Conservation (phyloP, 345 rosid species). For the Rubroshorea leprosula region DNA sequence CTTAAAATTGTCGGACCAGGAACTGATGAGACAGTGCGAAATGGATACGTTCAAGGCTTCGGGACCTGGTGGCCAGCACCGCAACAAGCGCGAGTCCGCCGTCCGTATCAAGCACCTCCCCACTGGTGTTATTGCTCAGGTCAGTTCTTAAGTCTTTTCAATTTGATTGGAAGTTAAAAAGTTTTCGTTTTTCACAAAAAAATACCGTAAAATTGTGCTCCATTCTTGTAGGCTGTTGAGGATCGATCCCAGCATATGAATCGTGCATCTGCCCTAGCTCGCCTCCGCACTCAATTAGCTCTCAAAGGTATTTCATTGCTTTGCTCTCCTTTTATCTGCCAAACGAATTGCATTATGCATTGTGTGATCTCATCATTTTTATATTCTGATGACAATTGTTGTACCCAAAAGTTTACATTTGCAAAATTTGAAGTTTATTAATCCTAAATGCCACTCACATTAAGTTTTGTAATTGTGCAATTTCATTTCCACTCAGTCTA, state of each 20-base stretch:
- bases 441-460: no score
- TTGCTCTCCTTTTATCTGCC: neutral
- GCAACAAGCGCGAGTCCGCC: slow-evolving; percentile 93
- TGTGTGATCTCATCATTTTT: no score
- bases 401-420: no score
- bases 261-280: slow-evolving; percentile 72
- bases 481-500: neutral
- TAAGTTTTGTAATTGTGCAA: neutral
- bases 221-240: slow-evolving; percentile 48
- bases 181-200: neutral
- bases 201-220: neutral
- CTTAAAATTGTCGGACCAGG: no score
- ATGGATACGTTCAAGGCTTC: no score
- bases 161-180: neutral
- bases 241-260: slow-evolving; percentile 95
- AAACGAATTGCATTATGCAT: neutral
- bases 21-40: no score
- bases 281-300: slow-evolving; percentile 76
- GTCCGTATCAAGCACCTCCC: slow-evolving; percentile 84
- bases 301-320: slow-evolving; percentile 43
- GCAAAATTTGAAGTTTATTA: neutral
- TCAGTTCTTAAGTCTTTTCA: neutral
- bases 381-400: no score
- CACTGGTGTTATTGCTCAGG: slow-evolving; percentile 79
- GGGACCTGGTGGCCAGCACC: slow-evolving; percentile 99